Evolutionary conservation across 805 yeast genomes (phyloP), one percentile per base, ranked within the genome.

Genomic region (Barnettozyma pratensis): DNA sequence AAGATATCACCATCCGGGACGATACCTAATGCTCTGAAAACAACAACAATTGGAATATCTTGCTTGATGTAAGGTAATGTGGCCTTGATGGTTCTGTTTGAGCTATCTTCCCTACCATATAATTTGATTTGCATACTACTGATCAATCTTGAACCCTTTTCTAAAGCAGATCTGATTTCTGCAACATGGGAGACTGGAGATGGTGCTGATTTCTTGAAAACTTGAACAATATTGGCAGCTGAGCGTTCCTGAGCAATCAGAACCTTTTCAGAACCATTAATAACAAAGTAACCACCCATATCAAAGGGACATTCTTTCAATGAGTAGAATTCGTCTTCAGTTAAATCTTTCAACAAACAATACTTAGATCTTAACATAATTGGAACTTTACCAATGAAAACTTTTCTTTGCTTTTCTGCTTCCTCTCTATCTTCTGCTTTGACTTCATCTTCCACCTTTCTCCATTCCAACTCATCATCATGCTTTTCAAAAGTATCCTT

Each of bases 271-370:
- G 97, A 89, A 61, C 99, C 99, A 72, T 94, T 94, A 64, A 94
- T 94, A 59, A 94, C 91, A 66, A 94, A 94, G 70, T 94, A 94
- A 54, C 99, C 99, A 69, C 99, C 99, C 95, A 94, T 96, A 76
- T 94, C 99, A 70, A 88, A 94, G 32, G 99, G 99, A 72, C 99
- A 94, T 71, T 94, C 99, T 69, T 94, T 91, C 64, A 94, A 79
- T 60, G 90, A 96, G 70, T 91, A 94, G 62, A 91, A 80, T 69
- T 94, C 99, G 58, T 87, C 89, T 60, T 94, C 98, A 7, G 88
- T 82, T 57, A 94, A 77, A 52, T 87, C 96, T 63, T 89, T 80
- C 61, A 94, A 77, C 73, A 91, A 82, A 80, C 99, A 94, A 65
- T 89, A 94, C 73, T 89, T 92, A 48, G 98, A 92, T 62, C 97